Conservation (phyloP, 768 basidiomycete genomes). For the Suillus subluteus region DNA sequence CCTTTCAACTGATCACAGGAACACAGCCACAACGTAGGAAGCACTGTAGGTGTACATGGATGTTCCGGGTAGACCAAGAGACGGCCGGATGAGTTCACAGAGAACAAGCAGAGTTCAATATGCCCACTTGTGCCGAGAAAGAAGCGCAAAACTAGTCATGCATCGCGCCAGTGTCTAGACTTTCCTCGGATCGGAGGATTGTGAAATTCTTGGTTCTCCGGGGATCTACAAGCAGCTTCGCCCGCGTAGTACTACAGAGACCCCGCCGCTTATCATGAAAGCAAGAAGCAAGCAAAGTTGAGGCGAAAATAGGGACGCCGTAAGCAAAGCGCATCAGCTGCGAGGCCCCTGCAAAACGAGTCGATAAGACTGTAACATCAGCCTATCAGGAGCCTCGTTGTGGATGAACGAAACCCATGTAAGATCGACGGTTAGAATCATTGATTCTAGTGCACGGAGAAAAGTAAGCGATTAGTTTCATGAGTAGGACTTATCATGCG, state of each 20-base stretch:
- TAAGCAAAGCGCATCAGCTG: slow-evolving; percentile 38
- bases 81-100: not conserved
- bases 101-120: slow-evolving; percentile 7
- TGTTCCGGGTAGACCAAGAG: slow-evolving; percentile 5
- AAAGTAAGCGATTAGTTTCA: slow-evolving; percentile 9
- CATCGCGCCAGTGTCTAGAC: slow-evolving; percentile 15
- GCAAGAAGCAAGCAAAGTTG: slow-evolving; percentile 17
- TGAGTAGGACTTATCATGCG: slow-evolving; percentile 19
- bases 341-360: slow-evolving; percentile 22
- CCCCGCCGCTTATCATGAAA: slow-evolving; percentile 21
- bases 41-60: not conserved
- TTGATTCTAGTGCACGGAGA: slow-evolving; percentile 8
- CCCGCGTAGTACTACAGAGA: slow-evolving; percentile 15
- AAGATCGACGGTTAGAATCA: slow-evolving; percentile 6
- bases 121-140: slow-evolving; percentile 5
- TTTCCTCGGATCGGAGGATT: slow-evolving; percentile 14
- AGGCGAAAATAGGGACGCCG: slow-evolving; percentile 26
- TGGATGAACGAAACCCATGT: slow-evolving; percentile 4
- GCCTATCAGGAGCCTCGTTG: slow-evolving; percentile 7
- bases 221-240: slow-evolving; percentile 15
- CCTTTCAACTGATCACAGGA: not conserved
- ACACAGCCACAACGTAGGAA: slow-evolving; percentile 1
- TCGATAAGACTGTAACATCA: slow-evolving; percentile 6
- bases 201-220: not conserved
- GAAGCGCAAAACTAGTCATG: slow-evolving; percentile 2